These are phyloP conservation scores for Coemansia sp. DNA, from an alignment of 371 early-diverging fungal species.

Conservation along the genomic window DNA sequence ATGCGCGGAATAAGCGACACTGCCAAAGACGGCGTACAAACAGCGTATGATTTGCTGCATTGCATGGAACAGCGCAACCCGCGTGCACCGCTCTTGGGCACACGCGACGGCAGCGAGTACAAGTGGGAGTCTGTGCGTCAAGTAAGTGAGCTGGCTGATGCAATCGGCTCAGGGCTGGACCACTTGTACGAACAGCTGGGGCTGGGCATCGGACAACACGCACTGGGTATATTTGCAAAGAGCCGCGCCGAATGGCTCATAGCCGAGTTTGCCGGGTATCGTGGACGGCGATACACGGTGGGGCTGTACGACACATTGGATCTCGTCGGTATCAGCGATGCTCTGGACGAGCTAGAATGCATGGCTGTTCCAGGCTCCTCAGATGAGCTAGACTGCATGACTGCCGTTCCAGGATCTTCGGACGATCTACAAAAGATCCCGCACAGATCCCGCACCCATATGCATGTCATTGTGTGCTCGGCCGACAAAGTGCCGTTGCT, in stretches of 20 bases:
- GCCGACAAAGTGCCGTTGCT: conserved; percentile 73
- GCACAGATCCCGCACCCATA: conserved; percentile 58
- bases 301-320: conserved; percentile 90
- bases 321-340: conserved; percentile 50
- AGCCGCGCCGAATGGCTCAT: conserved; percentile 91
- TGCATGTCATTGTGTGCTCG: conserved; percentile 69
- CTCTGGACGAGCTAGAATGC: not conserved
- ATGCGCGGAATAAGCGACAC: conserved; percentile 23
- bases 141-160: conserved; percentile 58
- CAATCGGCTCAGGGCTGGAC: conserved; percentile 60
- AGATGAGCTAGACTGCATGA: too few relatives aligned
- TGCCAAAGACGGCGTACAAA: conserved; percentile 12
- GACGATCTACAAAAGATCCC: too few relatives aligned
- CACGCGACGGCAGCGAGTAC: conserved; percentile 57
- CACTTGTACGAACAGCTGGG: conserved; percentile 19
- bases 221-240: conserved; percentile 72
- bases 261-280: conserved; percentile 74
- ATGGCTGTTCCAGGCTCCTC: not conserved
- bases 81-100: conserved; percentile 58
- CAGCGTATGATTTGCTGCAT: conserved; percentile 25
- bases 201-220: not conserved
- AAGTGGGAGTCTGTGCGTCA: conserved; percentile 62
- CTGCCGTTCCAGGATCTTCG: too few relatives aligned
- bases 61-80: conserved; percentile 18
- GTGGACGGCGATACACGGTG: conserved; percentile 63